Percentiles rank a stretch among this genome's conserved stretches.
phyloP scores from a whole-genome alignment of 2,329 filamentous ascomycete genomes.

The Diaporthe australafricana region DNA sequence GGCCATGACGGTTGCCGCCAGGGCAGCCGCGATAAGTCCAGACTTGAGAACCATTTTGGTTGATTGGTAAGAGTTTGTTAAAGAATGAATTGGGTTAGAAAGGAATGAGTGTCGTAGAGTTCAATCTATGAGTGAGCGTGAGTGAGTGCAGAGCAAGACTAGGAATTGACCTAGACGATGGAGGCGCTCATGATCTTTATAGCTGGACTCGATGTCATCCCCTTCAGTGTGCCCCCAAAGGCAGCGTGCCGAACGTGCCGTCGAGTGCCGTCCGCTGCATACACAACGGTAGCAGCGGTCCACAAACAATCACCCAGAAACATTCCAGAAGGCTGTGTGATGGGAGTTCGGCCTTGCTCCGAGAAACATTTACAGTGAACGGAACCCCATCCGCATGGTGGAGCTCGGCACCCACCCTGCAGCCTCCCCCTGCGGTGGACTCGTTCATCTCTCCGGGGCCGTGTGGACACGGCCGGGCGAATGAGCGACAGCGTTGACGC shows the following conservation, averaged over 20 bases:
- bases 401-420: conserved; percentile 21
- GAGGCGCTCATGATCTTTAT: conserved; percentile 19
- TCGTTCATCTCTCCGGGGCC: conserved; percentile 19
- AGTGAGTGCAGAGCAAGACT: background rate
- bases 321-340: conserved; percentile 17
- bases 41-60: conserved; percentile 27
- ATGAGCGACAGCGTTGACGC: background rate
- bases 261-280: background rate
- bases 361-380: background rate
- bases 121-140: conserved; percentile 18
- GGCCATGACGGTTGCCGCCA: conserved; percentile 35
- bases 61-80: conserved; percentile 1
- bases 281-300: background rate
- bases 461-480: conserved; percentile 19
- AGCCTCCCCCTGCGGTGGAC: conserved; percentile 25
- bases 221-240: background rate
- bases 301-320: conserved; percentile 19
- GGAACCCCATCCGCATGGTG: background rate
- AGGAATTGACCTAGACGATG: background rate
- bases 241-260: conserved; percentile 1
- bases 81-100: conserved; percentile 19
- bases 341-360: conserved; percentile 11
- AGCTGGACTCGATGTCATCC: background rate
- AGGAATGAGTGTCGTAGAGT: conserved; percentile 7
- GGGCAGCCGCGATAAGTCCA: conserved; percentile 32